Evolutionary conservation across 371 early-diverging fungal species (phyloP), one percentile per base, ranked within the genome.

Genomic region (Mortierella polycephala): DNA sequence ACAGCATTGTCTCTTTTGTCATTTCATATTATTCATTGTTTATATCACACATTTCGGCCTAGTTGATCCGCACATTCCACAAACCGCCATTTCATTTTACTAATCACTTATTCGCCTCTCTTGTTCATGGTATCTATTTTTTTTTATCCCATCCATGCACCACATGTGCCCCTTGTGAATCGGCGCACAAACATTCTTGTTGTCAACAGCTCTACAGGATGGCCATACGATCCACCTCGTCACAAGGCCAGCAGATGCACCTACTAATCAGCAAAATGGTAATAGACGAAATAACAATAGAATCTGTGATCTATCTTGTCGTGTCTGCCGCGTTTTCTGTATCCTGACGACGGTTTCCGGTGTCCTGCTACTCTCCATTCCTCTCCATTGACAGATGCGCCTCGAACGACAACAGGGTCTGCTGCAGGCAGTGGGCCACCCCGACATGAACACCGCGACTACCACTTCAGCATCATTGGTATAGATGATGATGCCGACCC

Each of bases 161-260:
- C 46, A 46, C 16, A 46, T 47, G 47, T 47, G n/a, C 42, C 20
- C 21, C 53, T 55, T 62, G 62, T 59, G 46, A 39, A 71, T 71
- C 40, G 44, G 60, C 46, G 16, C 45, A 37, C 46, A 56, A 41
- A 41, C 54, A 37, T 23, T 37, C 37, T 45, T 39, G 20, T 13
- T 20, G 6, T n/a, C 71, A 82, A 83, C 83, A 58, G 87, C 87
- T 61, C 81, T 89, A 46, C 85, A 87, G 59, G 83, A 87, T 63
- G 89, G 89, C 44, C 86, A 88, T 59, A 87, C 88, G 13, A 74
- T 89, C 52, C 89, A 89, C 69, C 83, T 89, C 46, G 89, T 89
- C n/a, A 83, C 88, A 21, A 75, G 89, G 45, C 88, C 89, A 30
- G 67, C 72, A 3, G 87, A 86, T 74, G 86, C 84, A 12, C 89